Percentiles rank a stretch among this genome's conserved stretches.
These are phyloP conservation scores for Candida labiduridarum DNA, from an alignment of 1,139 yeast genomes.

Conservation along the genomic window DNA sequence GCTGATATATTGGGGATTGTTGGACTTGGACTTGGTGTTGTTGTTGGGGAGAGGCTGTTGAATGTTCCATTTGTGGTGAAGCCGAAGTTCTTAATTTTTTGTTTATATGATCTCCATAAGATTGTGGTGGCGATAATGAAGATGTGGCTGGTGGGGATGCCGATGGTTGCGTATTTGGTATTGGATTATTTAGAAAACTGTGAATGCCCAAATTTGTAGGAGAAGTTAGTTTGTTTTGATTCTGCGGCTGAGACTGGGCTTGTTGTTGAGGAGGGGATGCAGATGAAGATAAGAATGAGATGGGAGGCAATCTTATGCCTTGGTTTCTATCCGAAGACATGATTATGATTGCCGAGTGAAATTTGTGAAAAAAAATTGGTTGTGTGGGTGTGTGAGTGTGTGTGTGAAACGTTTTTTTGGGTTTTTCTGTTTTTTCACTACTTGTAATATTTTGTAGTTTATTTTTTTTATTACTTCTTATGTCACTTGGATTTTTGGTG, in stretches of 20 bases:
- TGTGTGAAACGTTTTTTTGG: background rate
- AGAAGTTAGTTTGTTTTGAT: slow-evolving; percentile 5
- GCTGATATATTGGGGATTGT: background rate
- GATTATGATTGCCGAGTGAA: background rate
- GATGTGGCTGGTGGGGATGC: slow-evolving; percentile 3
- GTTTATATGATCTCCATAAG: slow-evolving; percentile 2
- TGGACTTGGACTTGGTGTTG: background rate
- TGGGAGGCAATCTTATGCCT: slow-evolving; percentile 13
- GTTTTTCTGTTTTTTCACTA: background rate
- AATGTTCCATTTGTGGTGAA: slow-evolving; percentile 1
- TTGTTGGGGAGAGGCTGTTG: background rate
- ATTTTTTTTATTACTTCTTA: background rate
- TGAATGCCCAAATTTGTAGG: slow-evolving; percentile 9
- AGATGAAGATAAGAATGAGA: slow-evolving; percentile 10
- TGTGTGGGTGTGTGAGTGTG: background rate
- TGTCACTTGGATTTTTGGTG: background rate
- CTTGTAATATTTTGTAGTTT: background rate
- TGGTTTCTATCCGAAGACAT: slow-evolving; percentile 10
- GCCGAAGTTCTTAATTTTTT: slow-evolving; percentile 3
- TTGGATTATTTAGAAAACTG: slow-evolving; percentile 9
- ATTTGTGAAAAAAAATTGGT: background rate
- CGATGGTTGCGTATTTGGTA: slow-evolving; percentile 3
- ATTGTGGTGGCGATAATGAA: slow-evolving; percentile 5
- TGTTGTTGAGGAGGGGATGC: slow-evolving; percentile 1
- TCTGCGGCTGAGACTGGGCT: background rate